Evolutionary conservation across 495 filamentous ascomycete genomes (phyloP).

Genomic region (Margaritispora aquatica): DNA sequence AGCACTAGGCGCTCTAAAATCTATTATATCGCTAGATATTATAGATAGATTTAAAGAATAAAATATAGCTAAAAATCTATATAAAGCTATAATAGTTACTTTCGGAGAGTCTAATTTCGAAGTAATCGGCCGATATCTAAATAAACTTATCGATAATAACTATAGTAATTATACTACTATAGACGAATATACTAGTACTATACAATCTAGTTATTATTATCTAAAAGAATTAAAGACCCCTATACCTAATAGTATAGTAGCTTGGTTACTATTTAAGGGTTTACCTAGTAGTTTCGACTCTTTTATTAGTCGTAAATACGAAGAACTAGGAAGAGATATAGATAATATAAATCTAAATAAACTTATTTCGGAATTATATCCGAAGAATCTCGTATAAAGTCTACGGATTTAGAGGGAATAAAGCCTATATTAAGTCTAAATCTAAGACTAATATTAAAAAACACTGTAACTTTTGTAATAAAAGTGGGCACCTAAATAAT

Average conservation of each 20-base stretch:
- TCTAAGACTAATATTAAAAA: background rate
- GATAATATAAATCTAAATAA: slow-evolving; percentile 6
- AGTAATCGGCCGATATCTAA: slow-evolving; percentile 1
- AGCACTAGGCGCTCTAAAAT: slow-evolving; percentile 3
- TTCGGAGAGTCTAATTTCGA: slow-evolving; percentile 1
- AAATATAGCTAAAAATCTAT: background rate
- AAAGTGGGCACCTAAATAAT: slow-evolving; percentile 2
- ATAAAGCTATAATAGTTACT: background rate
- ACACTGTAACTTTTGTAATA: slow-evolving; percentile 2
- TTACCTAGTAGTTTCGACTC: background rate
- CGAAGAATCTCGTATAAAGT: background rate
- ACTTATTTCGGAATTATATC: background rate
- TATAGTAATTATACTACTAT: slow-evolving; percentile 2
- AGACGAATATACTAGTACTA: background rate
- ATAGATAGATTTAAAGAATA: slow-evolving; percentile 2
- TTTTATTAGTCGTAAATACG: slow-evolving; percentile 1
- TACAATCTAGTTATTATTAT: background rate
- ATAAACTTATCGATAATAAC: background rate
- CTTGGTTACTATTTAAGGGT: slow-evolving; percentile 2
- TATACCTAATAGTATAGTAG: background rate
- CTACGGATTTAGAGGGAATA: background rate
- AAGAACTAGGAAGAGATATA: slow-evolving; percentile 2
- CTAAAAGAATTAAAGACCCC: slow-evolving; percentile 2
- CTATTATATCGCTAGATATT: slow-evolving; percentile 5
- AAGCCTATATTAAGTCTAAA: slow-evolving; percentile 1